These are phyloP conservation scores for Areca catechu DNA, from an alignment of 176 grass and related monocot genomes.

Conservation along the genomic window DNA sequence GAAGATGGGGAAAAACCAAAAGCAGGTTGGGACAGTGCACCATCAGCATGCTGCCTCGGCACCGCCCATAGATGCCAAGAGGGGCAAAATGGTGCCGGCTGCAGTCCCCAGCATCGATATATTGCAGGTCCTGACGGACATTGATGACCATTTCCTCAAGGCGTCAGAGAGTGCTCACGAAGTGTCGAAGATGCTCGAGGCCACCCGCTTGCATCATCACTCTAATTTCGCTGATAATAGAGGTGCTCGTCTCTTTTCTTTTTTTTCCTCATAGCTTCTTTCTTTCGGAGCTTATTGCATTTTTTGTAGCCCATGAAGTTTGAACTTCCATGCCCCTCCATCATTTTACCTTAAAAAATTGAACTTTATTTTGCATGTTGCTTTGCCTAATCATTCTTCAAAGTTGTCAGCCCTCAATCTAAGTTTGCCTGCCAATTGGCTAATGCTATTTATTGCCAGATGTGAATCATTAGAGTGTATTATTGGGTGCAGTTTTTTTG, in stretches of 20 bases:
- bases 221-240: slow-evolving; percentile 84
- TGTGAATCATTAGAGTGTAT: no score
- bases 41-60: slow-evolving; percentile 80
- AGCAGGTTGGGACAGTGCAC: slow-evolving; percentile 43
- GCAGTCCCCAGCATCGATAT: slow-evolving; percentile 41
- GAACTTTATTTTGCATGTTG: no score
- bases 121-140: slow-evolving; percentile 46
- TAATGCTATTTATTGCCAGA: no score
- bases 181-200: slow-evolving; percentile 80
- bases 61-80: slow-evolving; percentile 36
- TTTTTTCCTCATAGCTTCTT: no score
- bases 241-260: slow-evolving; percentile 24
- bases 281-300: no score
- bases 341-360: no score
- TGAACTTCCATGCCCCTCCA: no score
- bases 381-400: no score
- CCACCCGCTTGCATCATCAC: slow-evolving; percentile 97
- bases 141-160: slow-evolving; percentile 78
- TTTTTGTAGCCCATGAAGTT: no score
- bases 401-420: no score
- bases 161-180: slow-evolving; percentile 70
- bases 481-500: no score
- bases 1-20: slow-evolving; percentile 48
- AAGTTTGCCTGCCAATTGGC: no score
- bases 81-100: slow-evolving; percentile 34